Evolutionary conservation across 2,329 filamentous ascomycete species (phyloP).

Genomic region (Fusarium cicatricum): DNA sequence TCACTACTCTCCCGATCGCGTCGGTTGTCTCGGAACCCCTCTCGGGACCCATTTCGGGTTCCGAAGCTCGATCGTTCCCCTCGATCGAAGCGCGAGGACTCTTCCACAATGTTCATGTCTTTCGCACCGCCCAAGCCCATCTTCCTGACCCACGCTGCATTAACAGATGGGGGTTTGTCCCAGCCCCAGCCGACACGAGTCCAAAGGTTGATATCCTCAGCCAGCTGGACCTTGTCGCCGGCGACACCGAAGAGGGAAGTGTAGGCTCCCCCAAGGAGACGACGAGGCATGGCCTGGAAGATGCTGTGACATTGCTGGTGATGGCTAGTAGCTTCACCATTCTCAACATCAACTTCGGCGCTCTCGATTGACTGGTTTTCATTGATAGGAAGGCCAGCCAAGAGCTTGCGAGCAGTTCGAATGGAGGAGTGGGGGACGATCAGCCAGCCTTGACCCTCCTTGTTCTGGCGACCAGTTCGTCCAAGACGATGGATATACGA

Average conservation of each 20-base stretch:
- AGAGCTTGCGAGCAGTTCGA: slow-evolving; percentile 55
- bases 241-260: slow-evolving; percentile 63
- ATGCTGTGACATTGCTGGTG: slow-evolving; percentile 56
- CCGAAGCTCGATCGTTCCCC: background rate
- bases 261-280: slow-evolving; percentile 57
- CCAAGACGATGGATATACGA: slow-evolving; percentile 81
- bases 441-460: slow-evolving; percentile 76
- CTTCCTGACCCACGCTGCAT: slow-evolving; percentile 39
- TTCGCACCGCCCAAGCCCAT: slow-evolving; percentile 43
- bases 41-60: background rate
- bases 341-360: slow-evolving; percentile 61
- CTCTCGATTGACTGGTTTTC: slow-evolving; percentile 60
- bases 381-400: slow-evolving; percentile 68
- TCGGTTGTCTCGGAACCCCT: slow-evolving; percentile 6
- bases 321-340: slow-evolving; percentile 55
- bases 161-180: slow-evolving; percentile 54
- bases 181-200: slow-evolving; percentile 60
- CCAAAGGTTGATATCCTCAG: slow-evolving; percentile 64
- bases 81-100: background rate
- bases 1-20: slow-evolving; percentile 18
- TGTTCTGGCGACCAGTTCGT: slow-evolving; percentile 78
- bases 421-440: slow-evolving; percentile 66
- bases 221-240: slow-evolving; percentile 51
- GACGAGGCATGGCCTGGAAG: slow-evolving; percentile 51
- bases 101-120: slow-evolving; percentile 48